These are phyloP conservation scores for Bipolaris oryzae DNA, from an alignment of 2,329 filamentous ascomycete species.

Conservation along the genomic window DNA sequence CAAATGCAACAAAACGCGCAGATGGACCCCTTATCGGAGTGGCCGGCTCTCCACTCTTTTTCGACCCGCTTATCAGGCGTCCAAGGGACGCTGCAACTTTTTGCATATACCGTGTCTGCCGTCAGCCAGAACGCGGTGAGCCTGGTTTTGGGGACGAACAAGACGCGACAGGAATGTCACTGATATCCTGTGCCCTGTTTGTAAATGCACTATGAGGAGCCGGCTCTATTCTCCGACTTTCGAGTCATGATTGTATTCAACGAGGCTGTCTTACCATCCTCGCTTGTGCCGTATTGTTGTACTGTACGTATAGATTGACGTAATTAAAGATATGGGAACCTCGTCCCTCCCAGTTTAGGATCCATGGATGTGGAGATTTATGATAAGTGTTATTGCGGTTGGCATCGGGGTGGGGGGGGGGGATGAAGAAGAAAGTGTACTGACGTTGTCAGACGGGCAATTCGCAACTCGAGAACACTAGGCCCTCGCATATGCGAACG, in stretches of 20 bases:
- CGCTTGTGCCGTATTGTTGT: too few relatives aligned
- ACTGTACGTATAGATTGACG: too few relatives aligned
- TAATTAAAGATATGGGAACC: too few relatives aligned
- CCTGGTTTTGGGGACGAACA: neutral
- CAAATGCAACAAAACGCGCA: neutral
- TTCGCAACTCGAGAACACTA: neutral
- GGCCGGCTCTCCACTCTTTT: conserved; percentile 10
- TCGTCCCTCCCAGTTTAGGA: too few relatives aligned
- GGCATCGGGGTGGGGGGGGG: too few relatives aligned
- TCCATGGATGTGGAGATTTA: neutral
- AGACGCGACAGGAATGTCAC: neutral
- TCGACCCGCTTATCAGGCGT: conserved; percentile 4
- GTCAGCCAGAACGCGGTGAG: conserved; percentile 5
- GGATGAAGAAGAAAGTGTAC: neutral
- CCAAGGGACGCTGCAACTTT: conserved; percentile 3
- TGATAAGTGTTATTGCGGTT: too few relatives aligned
- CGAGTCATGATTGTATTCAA: neutral
- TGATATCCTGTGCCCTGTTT: neutral
- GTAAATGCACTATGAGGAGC: too few relatives aligned
- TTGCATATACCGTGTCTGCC: neutral
- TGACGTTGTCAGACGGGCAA: neutral
- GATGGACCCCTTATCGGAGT: neutral
- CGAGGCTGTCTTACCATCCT: too few relatives aligned
- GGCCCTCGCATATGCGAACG: neutral
- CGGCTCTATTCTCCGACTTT: neutral